phyloP scores from a whole-genome alignment of 306 rosid species.

The Lathyrus aphaca region DNA sequence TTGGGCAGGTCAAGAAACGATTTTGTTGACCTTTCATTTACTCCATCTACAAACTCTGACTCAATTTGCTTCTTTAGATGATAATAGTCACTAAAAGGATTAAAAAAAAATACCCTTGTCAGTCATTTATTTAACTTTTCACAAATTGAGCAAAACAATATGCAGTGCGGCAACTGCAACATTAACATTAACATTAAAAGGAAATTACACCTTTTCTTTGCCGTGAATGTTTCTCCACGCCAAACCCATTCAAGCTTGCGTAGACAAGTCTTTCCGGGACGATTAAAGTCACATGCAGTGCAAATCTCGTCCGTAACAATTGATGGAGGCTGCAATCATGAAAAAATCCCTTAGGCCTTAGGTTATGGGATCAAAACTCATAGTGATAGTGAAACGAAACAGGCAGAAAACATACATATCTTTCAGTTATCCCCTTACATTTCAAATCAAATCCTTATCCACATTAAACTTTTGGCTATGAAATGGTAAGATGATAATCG shows the following conservation, averaged over 20 bases:
- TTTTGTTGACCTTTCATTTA: slow-evolving; percentile 58
- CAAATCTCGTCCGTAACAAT: slow-evolving; percentile 94
- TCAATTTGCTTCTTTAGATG: slow-evolving; percentile 93
- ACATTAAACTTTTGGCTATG: slow-evolving; percentile 3
- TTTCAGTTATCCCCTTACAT: slow-evolving; percentile 12
- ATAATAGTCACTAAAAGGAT: slow-evolving; percentile 80
- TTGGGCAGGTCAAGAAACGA: slow-evolving; percentile 93
- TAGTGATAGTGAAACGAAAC: slow-evolving; percentile 16
- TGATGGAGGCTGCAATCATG: slow-evolving; percentile 82
- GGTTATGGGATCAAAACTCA: slow-evolving; percentile 21
- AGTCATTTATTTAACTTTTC: slow-evolving; percentile 37
- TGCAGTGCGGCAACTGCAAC: slow-evolving; percentile 1
- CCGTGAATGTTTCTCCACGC: slow-evolving; percentile 95
- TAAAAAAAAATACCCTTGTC: slow-evolving; percentile 35
- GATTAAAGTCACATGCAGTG: slow-evolving; percentile 98
- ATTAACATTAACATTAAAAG: slow-evolving; percentile 34
- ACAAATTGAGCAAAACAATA: slow-evolving; percentile 28
- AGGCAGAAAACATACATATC: slow-evolving; percentile 33
- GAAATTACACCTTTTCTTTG: slow-evolving; percentile 69
- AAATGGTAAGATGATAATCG: slow-evolving; percentile 11
- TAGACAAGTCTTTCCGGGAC: slow-evolving; percentile 94
- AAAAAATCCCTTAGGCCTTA: slow-evolving; percentile 21
- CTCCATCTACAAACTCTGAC: slow-evolving; percentile 78
- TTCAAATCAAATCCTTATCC: slow-evolving; percentile 20
- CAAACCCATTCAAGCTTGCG: slow-evolving; percentile 99